Conservation (phyloP, 1,139 yeast species). For the Taphrina pruni region DNA sequence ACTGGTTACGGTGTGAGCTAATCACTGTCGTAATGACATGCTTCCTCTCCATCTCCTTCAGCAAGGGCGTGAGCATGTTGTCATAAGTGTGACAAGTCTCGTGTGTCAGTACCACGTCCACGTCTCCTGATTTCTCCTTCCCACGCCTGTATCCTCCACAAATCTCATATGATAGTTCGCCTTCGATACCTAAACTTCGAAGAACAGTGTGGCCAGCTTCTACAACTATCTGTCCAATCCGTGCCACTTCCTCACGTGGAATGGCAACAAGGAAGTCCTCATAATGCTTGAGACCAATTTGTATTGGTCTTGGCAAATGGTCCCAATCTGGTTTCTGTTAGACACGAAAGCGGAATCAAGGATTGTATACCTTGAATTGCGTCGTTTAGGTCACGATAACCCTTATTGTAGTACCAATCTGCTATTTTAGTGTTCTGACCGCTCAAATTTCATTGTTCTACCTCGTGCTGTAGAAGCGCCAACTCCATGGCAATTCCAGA, state of each 20-base stretch:
- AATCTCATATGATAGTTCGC: constrained; percentile 16
- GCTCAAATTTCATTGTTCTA: not conserved
- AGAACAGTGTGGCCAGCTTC: constrained; percentile 21
- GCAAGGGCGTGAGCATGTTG: constrained; percentile 13
- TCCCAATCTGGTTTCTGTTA: constrained; percentile 39
- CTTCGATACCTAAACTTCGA: constrained; percentile 18
- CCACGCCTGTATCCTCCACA: constrained; percentile 47
- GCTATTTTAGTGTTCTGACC: not conserved
- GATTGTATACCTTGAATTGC: constrained; percentile 16
- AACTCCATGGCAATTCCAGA: constrained; percentile 46
- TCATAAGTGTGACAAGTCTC: not conserved
- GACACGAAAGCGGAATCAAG: not conserved
- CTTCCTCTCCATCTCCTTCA: constrained; percentile 13
- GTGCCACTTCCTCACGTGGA: constrained; percentile 42
- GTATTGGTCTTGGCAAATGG: constrained; percentile 40
- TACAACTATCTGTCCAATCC: constrained; percentile 40
- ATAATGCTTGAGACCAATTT: constrained; percentile 45
- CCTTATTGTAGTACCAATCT: constrained; percentile 43
- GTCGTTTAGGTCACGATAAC: constrained; percentile 36
- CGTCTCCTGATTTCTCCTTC: constrained; percentile 41
- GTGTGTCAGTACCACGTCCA: constrained; percentile 44
- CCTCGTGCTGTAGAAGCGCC: constrained; percentile 44
- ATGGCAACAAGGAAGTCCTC: constrained; percentile 44
- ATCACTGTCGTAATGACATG: constrained; percentile 7
- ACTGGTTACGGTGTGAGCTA: constrained; percentile 14